A percentile compares a stretch with the other conserved stretches of the same genome.
Conservation (phyloP, 2,329 filamentous ascomycete species). For the Colletotrichum musae region DNA sequence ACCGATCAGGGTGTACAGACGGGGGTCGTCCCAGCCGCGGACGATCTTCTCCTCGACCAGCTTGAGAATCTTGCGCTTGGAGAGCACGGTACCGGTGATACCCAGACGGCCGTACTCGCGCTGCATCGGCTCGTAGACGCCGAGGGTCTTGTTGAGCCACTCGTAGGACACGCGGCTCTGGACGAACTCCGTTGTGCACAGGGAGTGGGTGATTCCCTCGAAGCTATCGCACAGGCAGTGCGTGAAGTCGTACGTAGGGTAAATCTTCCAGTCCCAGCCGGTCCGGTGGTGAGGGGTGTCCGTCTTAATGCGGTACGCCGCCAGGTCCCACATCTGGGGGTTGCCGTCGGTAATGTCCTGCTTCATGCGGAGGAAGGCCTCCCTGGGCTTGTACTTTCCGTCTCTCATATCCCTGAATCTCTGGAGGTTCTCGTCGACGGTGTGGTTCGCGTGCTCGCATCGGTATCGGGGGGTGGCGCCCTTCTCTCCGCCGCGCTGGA, state of each 20-base stretch:
- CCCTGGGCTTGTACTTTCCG: slow-evolving; percentile 88
- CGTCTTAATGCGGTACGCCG: slow-evolving; percentile 88
- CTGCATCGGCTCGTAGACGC: slow-evolving; percentile 93
- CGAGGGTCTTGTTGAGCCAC: slow-evolving; percentile 84
- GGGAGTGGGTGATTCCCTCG: slow-evolving; percentile 90
- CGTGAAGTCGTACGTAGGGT: slow-evolving; percentile 88
- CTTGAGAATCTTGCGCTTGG: slow-evolving; percentile 86
- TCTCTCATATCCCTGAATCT: slow-evolving; percentile 94
- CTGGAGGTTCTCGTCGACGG: slow-evolving; percentile 80
- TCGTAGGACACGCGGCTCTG: slow-evolving; percentile 90
- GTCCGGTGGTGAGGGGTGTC: slow-evolving; percentile 82
- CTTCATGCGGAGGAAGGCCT: slow-evolving; percentile 94
- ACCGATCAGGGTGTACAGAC: slow-evolving; percentile 88
- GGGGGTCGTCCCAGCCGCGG: slow-evolving; percentile 90
- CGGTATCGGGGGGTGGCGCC: slow-evolving; percentile 79
- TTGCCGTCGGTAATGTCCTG: slow-evolving; percentile 87
- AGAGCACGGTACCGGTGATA: slow-evolving; percentile 78
- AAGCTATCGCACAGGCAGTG: slow-evolving; percentile 94
- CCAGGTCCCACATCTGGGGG: slow-evolving; percentile 96
- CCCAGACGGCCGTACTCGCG: slow-evolving; percentile 80
- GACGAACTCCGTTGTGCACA: slow-evolving; percentile 95
- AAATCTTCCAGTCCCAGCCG: slow-evolving; percentile 89
- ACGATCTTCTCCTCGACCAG: slow-evolving; percentile 85
- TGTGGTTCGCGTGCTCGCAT: slow-evolving; percentile 84
- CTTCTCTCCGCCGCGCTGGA: slow-evolving; percentile 85